phyloP scores from a whole-genome alignment of 805 yeast species.

The Teunomyces panamensis region DNA sequence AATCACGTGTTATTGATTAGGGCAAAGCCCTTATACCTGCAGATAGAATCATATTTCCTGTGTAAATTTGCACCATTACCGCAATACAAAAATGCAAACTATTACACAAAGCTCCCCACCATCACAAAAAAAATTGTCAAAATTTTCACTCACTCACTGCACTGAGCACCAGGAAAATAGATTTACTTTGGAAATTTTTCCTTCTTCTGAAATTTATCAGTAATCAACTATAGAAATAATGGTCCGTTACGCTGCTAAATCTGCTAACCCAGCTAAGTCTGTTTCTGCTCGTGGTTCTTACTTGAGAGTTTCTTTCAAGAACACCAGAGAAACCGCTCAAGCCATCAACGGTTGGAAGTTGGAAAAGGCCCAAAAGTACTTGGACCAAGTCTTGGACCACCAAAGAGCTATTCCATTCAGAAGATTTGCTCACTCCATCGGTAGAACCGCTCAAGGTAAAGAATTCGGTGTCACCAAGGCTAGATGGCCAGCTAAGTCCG shows the following conservation, averaged over 20 bases:
- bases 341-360: constrained; percentile 98
- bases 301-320: constrained; percentile 99
- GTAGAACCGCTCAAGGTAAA: constrained; percentile 99
- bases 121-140: constrained; percentile 2
- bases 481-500: constrained; percentile 99
- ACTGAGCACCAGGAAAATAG: constrained; percentile 3
- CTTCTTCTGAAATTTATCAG: constrained; percentile 3
- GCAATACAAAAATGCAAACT: neutral
- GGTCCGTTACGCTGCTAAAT: constrained; percentile 99
- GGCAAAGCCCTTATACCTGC: neutral
- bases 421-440: constrained; percentile 93
- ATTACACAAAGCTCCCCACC: neutral
- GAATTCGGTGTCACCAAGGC: constrained; percentile 99
- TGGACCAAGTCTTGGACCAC: constrained; percentile 94
- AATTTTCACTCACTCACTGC: constrained; percentile 1
- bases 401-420: constrained; percentile 99
- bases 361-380: constrained; percentile 92
- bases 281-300: constrained; percentile 99
- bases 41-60: neutral
- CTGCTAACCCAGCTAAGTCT: constrained; percentile 99
- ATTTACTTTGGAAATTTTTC: constrained; percentile 4
- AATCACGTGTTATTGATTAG: neutral
- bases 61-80: neutral
- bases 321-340: constrained; percentile 99
- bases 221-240: constrained; percentile 41